phyloP scores from a whole-genome alignment of 2,329 filamentous ascomycete species.

The Periconia sp. region DNA sequence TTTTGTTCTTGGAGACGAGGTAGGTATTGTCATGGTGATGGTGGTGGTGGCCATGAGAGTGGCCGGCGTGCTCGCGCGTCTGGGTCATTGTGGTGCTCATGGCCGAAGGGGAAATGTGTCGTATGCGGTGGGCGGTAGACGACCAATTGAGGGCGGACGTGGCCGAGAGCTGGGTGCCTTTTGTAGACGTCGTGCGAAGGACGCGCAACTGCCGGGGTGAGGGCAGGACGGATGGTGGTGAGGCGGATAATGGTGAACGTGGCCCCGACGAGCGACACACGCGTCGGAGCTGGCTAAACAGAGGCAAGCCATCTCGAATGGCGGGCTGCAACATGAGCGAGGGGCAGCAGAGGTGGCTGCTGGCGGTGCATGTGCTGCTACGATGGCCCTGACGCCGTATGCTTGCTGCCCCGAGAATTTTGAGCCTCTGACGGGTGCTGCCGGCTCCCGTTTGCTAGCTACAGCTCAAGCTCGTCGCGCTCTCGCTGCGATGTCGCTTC shows the following conservation, averaged over 20 bases:
- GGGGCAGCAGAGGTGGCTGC: constrained; percentile 23
- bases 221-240: constrained; percentile 21
- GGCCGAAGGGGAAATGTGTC: constrained; percentile 34
- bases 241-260: constrained; percentile 29
- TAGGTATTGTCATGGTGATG: constrained; percentile 88
- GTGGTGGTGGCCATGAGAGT: constrained; percentile 63
- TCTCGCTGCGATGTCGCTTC: constrained; percentile 6
- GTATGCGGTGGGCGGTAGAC: constrained; percentile 37
- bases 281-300: constrained; percentile 40
- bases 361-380: constrained; percentile 21
- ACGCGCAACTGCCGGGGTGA: constrained; percentile 33
- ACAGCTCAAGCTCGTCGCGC: constrained; percentile 22
- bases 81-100: constrained; percentile 36
- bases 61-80: constrained; percentile 47
- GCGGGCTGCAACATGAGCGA: constrained; percentile 36
- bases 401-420: constrained; percentile 19
- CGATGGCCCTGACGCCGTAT: constrained; percentile 17
- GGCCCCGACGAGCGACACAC: constrained; percentile 25
- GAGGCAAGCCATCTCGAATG: constrained; percentile 41
- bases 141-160: constrained; percentile 36
- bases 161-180: constrained; percentile 17
- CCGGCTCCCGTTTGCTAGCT: constrained; percentile 26
- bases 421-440: constrained; percentile 30
- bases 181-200: constrained; percentile 36
- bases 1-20: constrained; percentile 80